Evolutionary conservation across 441 rosid species (phyloP).

Genomic region (Melastoma candidum): DNA sequence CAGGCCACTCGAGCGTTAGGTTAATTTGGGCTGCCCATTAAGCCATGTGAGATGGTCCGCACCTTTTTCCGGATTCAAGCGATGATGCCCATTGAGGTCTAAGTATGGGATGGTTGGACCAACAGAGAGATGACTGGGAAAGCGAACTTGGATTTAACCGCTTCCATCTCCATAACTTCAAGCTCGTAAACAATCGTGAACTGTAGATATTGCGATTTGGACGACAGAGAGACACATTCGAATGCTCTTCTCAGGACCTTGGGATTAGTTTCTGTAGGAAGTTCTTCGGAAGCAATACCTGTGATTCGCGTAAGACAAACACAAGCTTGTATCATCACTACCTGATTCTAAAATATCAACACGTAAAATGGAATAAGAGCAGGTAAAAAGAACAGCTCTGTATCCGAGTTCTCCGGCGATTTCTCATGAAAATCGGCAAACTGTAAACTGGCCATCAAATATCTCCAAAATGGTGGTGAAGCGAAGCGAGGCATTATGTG

Average conservation of each 20-base stretch:
- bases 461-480: too few species aligned
- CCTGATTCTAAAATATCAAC: too few species aligned
- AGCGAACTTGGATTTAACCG: constrained; percentile 14
- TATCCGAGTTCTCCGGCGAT: too few species aligned
- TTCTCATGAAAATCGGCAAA: too few species aligned
- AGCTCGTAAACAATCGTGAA: constrained; percentile 31
- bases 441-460: too few species aligned
- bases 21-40: constrained; percentile 3
- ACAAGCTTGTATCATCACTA: too few species aligned
- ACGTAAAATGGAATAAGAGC: too few species aligned
- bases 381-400: too few species aligned
- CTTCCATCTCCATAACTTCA: constrained; percentile 27
- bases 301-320: constrained; percentile 12
- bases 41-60: constrained; percentile 11
- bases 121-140: constrained; percentile 21
- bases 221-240: constrained; percentile 17
- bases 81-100: constrained; percentile 7
- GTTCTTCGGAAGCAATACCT: constrained; percentile 27
- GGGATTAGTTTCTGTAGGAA: constrained; percentile 19
- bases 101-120: constrained; percentile 44
- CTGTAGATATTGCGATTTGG: constrained; percentile 34
- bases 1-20: too few species aligned
- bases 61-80: background rate
- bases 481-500: too few species aligned
- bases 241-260: background rate